Base-by-base conservation (phyloP, 306 rosid genomes). In the Vigna unguiculata region DNA sequence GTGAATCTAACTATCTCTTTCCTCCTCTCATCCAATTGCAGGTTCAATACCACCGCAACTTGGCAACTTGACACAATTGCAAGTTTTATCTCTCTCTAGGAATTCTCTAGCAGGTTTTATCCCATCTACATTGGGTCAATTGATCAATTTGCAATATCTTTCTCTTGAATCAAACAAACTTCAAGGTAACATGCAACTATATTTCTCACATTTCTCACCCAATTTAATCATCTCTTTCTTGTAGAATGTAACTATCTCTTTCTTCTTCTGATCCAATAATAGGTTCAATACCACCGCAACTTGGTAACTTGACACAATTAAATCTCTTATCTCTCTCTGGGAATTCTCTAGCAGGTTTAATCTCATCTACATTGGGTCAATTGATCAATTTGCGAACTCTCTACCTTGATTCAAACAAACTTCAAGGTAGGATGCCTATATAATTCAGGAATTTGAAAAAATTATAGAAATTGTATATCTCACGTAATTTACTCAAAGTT, bases 261-360 rank as follows among this genome's bases (percentile, higher is more conserved):
- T 10, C n/a, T 2, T 40, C 0, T 0, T 57, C 11, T 10, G 6
- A 41, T 12, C 22, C 1, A 24, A 14, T 17, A 11, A 0, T 7
- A 38, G 69, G 78, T 16, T 13, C 2, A 0, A 57, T 72, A 8
- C 78, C 78, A 15, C 0, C 5, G 1, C 40, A 72, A 21, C 6
- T 73, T 1, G 46, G 30, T 2, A 58, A 58, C 9, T 41, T 43
- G 6, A 58, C 15, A 16, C 2, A 16, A 0, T 22, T 73, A 2
- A 0, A 9, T 0, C 0, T 0, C 2, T 40, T 72, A 0, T 0
- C 0, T 14, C 66, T 72, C 3, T 40, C 0, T 1, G 0, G 3
- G 10, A 74, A 74, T 8, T 43, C 1, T 0, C 13, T 74, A 0
- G 3, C 5, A 0, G 47, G 15, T 22, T 25, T 38, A 53, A 71